Evolutionary conservation across 2,329 filamentous ascomycete species (phyloP), one percentile per base, ranked within the genome.

Genomic region (Lasiodiplodia sp.): DNA sequence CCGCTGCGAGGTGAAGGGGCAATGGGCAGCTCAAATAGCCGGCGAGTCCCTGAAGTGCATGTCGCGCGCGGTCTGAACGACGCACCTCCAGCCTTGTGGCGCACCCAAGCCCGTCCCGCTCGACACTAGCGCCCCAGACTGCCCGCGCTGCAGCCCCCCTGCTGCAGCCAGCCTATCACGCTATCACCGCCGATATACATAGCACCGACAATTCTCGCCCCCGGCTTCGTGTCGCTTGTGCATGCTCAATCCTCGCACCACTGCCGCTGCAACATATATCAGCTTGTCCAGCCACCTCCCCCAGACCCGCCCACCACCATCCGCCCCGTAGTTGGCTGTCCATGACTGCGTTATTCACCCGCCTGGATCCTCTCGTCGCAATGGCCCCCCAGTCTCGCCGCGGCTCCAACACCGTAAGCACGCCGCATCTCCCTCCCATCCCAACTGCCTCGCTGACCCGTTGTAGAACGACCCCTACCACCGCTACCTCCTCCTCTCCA

Each of bases 21-120:
- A 40, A 40, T 40, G 57, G 37, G 3, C 10, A 44, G 58, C 47
- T 64, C 60, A 64, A 64, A 64, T 52, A 52, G 44, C 18, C 25
- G 11, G 21, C 57, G 34, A 14, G 40, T 4, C 47, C 18, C 60
- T 52, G 23, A n/a, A 25, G 8, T 28, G 28, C 28, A 28, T 28
- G 6, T 16, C 8, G 47, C 57, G 57, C 57, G 55, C 34, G 31
- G 44, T 62, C 3, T 51, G 70, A 60, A 14, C 34, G 16, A 23
- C 85, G 1, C 93, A 96, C 73, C 96, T 94, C 72, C 93, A 92
- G 47, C 94, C 7, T 82, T 83, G 3, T 95, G 92, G 92, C 28
- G 25, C 60, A 34, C 23, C 37, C 31, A 31, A 40, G 31, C 53
- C 34, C 11, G 25, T 37, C 14, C 53, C 53, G 25, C 25, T 34